These are phyloP conservation scores for Cytospora paraplurivora DNA, from an alignment of 2,329 filamentous ascomycete genomes.

Conservation along the genomic window DNA sequence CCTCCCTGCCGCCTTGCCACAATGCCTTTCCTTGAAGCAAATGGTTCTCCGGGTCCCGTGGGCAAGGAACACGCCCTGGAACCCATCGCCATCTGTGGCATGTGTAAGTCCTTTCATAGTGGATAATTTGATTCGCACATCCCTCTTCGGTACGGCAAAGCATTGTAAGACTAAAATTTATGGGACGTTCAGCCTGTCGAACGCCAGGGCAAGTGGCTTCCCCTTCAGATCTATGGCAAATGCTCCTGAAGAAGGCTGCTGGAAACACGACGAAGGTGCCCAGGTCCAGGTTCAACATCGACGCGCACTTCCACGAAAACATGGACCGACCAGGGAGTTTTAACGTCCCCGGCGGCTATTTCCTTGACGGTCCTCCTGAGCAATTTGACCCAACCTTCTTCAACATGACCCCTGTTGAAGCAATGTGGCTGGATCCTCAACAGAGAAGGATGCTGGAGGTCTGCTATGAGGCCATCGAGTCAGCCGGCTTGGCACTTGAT, in stretches of 20 bases:
- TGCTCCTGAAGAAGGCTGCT: conserved; percentile 8
- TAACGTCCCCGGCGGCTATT: conserved; percentile 33
- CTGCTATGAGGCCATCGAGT: conserved; percentile 45
- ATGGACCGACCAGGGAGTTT: conserved; percentile 32
- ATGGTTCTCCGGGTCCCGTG: no score
- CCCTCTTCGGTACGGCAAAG: no score
- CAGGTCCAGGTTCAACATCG: conserved; percentile 32
- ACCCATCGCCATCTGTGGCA: no score
- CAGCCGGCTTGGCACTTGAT: conserved; percentile 39
- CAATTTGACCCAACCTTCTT: conserved; percentile 46
- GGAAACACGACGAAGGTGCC: conserved; percentile 31
- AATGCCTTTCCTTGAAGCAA: no score
- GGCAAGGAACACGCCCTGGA: no score
- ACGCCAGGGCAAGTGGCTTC: conserved; percentile 19
- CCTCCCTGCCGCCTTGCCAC: no score
- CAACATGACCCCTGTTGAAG: conserved; percentile 42
- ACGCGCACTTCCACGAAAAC: conserved; percentile 31
- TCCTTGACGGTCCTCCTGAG: conserved; percentile 35
- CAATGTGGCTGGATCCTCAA: conserved; percentile 45
- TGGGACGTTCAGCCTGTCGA: no score
- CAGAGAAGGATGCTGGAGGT: conserved; percentile 45
- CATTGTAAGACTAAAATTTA: no score
- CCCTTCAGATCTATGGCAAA: conserved; percentile 23
- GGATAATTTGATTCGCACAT: no score
- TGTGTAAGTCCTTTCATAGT: no score